Evolutionary conservation across 1,284 basidiomycete genomes (phyloP), one percentile per base, ranked within the genome.

Genomic region (Ceratobasidium sp.): DNA sequence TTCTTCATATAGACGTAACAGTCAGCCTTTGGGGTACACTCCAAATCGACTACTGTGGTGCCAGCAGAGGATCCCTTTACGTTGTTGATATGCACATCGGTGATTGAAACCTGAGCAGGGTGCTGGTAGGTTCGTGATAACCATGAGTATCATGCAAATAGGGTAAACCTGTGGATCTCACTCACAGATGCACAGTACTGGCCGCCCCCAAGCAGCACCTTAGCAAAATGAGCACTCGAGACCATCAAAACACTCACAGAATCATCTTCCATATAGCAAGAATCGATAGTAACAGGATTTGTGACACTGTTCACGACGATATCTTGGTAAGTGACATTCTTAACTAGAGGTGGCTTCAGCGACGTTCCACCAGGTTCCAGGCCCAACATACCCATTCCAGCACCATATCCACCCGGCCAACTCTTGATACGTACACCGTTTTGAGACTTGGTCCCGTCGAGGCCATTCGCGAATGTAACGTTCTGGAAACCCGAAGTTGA

Each of bases 361-460:
- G 33, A 33, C 4, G 33, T 33, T 33, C 4, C 33, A 33, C 33
- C 33, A 33, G 33, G 33, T 4, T 33, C 33, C 33, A 33, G 33
- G 33, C 33, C 4, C 6, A 26, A 46, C 70, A 23, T 26, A 72
- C 70, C 58, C 58, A 72, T 72, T 15, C 70, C 70, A 61, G 55
- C 70, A 23, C 76, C 76, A 51, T 77, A 77, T 46, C 76, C 76
- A 46, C 76, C 76, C n/a, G 76, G 76, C 51, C 53, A 77, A 42
- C 64, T 77, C 66, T 77, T 77, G 76, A 77, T 67, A 7, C 76
- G 76, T 10, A 77, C 66, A 6, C 76, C 76, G 42, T 77, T 77
- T 40, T 77, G 49, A 9, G 76, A 68, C 28, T 77, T 67, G 9
- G 76, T 77, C 44, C 76, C 66, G 28, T 70, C 67, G 10, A 69